Base-by-base conservation (phyloP, 225 moss, liverwort and hornwort species). In the Polytrichum formosum region DNA sequence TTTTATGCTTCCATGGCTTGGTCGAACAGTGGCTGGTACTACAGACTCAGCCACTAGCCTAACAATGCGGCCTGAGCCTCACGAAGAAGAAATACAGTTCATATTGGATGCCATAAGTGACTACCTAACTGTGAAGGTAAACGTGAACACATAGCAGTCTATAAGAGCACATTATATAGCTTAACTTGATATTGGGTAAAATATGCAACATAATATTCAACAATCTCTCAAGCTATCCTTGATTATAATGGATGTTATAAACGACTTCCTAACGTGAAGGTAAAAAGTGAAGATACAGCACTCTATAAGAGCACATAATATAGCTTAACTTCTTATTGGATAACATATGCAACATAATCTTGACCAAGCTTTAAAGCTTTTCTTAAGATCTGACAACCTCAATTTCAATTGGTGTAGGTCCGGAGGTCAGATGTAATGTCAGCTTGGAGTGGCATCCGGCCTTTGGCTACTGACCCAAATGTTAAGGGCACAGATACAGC, bases 371-470 rank as follows among this genome's bases (percentile, higher is more conserved):
- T 46, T 13, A 13, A 46, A 46, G 13, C 16, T 46, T 7, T 31
- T 6, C 29, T 31, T 31, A 31, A 31, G 31, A 31, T 31, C 46
- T 46, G 46, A 46, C 46, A 46, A 46, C 13, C 46, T 46, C 13
- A 46, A 46, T 46, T 46, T 16, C 46, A 46, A 46, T 46, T 4
- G 46, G 3, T 46, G 16, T 46, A 46, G 46, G 46, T 46, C 10
- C 91, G 98, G 55, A 82, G 98, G 60, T 86, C 91, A 9, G 98
- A 98, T 75, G 98, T 98, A 2, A 82, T 91, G 76, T 98, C 98
- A 26, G 98, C 98, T 1, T 98, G 98, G 98, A 98, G 98, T 78
- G 98, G 98, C 55, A 94, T 98, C 23, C 91, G 98, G 18, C 98
- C 98, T 19, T 76, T 98, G 59, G 98, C 98, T 0, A 98, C 90